These are phyloP conservation scores for Phyllosticta citrichinensis DNA, from an alignment of 2,329 filamentous ascomycete genomes.

Conservation along the genomic window DNA sequence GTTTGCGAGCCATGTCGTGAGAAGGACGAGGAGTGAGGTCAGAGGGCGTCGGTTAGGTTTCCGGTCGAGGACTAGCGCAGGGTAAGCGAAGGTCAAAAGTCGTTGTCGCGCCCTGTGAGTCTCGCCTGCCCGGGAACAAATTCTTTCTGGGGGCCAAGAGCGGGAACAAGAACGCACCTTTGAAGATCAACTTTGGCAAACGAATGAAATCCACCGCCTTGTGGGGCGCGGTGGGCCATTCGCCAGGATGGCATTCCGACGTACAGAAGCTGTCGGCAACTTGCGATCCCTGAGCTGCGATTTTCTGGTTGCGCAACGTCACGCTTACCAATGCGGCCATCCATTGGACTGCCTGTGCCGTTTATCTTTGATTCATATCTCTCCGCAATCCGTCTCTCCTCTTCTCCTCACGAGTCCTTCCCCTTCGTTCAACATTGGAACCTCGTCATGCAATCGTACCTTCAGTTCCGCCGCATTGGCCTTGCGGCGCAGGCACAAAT, in stretches of 20 bases:
- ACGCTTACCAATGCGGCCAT: conserved; percentile 3
- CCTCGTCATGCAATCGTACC: conserved; percentile 19
- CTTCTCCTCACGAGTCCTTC: background rate
- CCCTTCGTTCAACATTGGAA: background rate
- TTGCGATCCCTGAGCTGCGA: background rate
- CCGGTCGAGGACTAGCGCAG: background rate
- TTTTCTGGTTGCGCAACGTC: conserved; percentile 2
- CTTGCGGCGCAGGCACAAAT: conserved; percentile 12
- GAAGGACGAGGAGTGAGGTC: background rate
- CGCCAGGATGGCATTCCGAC: background rate
- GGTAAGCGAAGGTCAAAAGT: background rate
- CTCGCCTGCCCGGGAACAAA: background rate
- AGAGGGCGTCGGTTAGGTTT: background rate
- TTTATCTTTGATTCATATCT: background rate
- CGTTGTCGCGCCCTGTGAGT: background rate
- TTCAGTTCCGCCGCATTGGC: conserved; percentile 18
- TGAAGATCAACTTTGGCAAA: background rate
- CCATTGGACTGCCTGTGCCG: background rate
- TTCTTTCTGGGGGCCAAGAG: background rate
- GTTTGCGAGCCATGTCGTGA: background rate
- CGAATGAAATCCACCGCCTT: background rate
- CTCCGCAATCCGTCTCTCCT: background rate
- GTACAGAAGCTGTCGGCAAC: background rate
- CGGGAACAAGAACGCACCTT: background rate
- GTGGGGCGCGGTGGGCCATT: background rate